Percentiles rank a stretch among this genome's conserved stretches.
These are phyloP conservation scores for Termitomyces eurrhizus DNA, from an alignment of 768 basidiomycete species.

Conservation along the genomic window DNA sequence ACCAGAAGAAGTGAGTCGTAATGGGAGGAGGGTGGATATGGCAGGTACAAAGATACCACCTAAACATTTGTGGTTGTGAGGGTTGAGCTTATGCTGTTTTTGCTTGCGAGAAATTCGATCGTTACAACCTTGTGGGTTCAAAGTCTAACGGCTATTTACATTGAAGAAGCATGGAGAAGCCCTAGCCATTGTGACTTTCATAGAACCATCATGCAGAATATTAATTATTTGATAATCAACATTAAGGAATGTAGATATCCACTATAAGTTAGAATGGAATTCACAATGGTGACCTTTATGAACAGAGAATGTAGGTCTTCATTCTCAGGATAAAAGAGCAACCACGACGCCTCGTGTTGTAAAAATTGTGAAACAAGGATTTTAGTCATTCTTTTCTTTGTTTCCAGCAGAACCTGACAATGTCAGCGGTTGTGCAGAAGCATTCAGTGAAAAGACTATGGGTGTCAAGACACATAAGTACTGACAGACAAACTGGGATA, in stretches of 20 bases:
- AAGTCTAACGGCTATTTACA: background rate
- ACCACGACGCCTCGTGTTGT: too few relatives aligned
- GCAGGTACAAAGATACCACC: conserved; percentile 42
- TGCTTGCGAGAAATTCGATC: conserved; percentile 31
- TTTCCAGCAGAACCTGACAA: background rate
- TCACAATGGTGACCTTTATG: background rate
- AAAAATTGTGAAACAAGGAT: too few relatives aligned
- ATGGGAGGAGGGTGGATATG: conserved; percentile 32
- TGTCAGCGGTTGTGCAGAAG: too few relatives aligned
- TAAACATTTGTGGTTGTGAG: background rate
- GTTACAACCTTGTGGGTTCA: conserved; percentile 24
- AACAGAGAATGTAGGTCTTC: background rate
- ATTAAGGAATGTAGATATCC: background rate
- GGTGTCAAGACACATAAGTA: too few relatives aligned
- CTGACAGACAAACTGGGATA: conserved; percentile 16
- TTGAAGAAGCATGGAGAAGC: background rate
- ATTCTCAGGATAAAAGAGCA: background rate
- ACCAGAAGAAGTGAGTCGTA: conserved; percentile 21
- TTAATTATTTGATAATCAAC: background rate
- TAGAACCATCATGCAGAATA: background rate
- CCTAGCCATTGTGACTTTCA: background rate
- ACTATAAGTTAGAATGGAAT: background rate
- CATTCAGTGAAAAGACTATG: too few relatives aligned
- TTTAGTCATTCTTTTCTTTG: background rate
- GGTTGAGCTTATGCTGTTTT: background rate